Conservation (phyloP, 2,329 filamentous ascomycete genomes). For the Penicillium brevicompactum region DNA sequence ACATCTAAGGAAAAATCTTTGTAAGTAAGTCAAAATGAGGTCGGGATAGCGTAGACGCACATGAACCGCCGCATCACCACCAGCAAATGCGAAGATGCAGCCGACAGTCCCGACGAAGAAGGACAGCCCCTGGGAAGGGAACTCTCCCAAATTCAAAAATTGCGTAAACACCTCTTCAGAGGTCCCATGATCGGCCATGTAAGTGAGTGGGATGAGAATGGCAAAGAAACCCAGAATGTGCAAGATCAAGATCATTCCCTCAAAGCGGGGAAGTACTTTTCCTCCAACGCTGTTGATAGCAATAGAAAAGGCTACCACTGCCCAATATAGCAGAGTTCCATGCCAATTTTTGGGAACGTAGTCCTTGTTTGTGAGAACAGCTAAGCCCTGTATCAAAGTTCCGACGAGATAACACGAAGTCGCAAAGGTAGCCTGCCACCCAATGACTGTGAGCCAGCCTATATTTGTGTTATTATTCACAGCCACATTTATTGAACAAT, state of each 20-base stretch:
- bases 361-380: slow-evolving; percentile 38
- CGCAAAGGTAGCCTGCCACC: slow-evolving; percentile 49
- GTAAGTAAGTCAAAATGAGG: neutral
- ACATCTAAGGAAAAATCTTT: slow-evolving; percentile 23
- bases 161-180: slow-evolving; percentile 49
- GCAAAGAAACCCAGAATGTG: slow-evolving; percentile 58
- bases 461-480: neutral
- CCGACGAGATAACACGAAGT: slow-evolving; percentile 34
- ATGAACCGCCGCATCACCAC: slow-evolving; percentile 42
- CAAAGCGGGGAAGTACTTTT: slow-evolving; percentile 49
- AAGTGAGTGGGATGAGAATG: slow-evolving; percentile 51
- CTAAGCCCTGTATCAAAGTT: slow-evolving; percentile 39
- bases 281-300: slow-evolving; percentile 49
- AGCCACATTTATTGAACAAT: neutral
- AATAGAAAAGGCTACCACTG: slow-evolving; percentile 41
- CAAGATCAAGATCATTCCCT: slow-evolving; percentile 52
- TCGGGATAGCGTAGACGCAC: slow-evolving; percentile 23
- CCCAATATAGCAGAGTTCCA: slow-evolving; percentile 52
- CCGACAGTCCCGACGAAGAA: slow-evolving; percentile 39
- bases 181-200: slow-evolving; percentile 44
- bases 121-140: slow-evolving; percentile 46
- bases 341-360: slow-evolving; percentile 51
- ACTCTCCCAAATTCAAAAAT: slow-evolving; percentile 52
- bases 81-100: slow-evolving; percentile 41
- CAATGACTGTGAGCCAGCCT: slow-evolving; percentile 46